These are phyloP conservation scores for Cenchrus fungigraminus DNA, from an alignment of 176 grass and related monocot species.

Conservation along the genomic window DNA sequence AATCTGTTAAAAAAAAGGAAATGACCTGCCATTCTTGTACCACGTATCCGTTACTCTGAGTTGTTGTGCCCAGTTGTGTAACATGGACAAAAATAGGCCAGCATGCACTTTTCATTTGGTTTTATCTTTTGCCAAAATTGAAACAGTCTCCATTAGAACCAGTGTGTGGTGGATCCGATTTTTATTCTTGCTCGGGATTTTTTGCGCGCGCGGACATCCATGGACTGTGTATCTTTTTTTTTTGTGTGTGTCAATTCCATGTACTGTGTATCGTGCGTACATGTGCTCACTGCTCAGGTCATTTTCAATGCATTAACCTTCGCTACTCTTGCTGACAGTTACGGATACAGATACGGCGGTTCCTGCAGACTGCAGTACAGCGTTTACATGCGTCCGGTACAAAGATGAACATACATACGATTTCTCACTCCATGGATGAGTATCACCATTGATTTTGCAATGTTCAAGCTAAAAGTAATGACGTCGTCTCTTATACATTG, in stretches of 20 bases:
- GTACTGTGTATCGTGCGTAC: background rate
- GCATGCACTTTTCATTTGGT: background rate
- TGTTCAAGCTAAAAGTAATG: too few relatives aligned
- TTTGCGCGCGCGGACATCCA: background rate
- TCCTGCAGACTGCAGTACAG: background rate
- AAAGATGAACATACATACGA: background rate
- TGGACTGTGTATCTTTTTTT: too few relatives aligned
- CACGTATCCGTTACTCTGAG: slow-evolving; percentile 19
- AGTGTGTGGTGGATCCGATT: background rate
- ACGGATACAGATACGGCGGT: background rate
- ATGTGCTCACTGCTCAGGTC: background rate
- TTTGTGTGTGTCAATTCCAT: too few relatives aligned
- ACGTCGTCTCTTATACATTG: too few relatives aligned
- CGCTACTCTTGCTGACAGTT: background rate
- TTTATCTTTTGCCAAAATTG: background rate
- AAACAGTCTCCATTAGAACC: slow-evolving; percentile 14
- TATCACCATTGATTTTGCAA: background rate
- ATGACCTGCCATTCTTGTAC: background rate
- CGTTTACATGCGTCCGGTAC: background rate
- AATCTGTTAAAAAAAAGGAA: background rate
- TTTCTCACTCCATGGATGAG: background rate
- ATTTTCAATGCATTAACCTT: slow-evolving; percentile 20
- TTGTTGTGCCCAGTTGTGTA: background rate
- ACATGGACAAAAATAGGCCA: background rate
- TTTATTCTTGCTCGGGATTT: background rate